Conservation (phyloP, 768 basidiomycete species). For the Boletus huronensis region DNA sequence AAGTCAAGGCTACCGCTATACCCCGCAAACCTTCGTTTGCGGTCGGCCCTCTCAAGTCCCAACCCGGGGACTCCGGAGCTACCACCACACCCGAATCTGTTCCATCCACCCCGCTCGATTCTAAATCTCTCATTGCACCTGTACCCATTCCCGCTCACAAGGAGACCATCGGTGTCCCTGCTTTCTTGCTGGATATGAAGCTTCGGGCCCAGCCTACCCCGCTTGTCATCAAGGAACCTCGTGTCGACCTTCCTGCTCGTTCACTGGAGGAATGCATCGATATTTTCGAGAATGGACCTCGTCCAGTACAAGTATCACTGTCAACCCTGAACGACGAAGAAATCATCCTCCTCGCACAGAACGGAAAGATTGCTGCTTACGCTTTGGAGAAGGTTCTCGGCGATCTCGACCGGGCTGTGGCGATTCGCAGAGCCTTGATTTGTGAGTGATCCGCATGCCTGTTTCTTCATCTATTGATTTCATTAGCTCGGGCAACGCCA, state of each 20-base stretch:
- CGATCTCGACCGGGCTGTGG: conserved; percentile 82
- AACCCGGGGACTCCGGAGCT: conserved; percentile 12
- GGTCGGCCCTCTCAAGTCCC: conserved; percentile 23
- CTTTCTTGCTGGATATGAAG: conserved; percentile 33
- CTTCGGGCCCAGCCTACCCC: conserved; percentile 26
- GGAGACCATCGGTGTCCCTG: conserved; percentile 24
- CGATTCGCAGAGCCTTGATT: conserved; percentile 81
- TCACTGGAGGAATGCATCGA: conserved; percentile 75
- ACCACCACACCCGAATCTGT: conserved; percentile 15
- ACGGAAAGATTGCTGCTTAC: conserved; percentile 93
- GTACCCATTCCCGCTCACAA: conserved; percentile 19
- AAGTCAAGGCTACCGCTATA: conserved; percentile 7
- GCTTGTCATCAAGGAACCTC: conserved; percentile 12
- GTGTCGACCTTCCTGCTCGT: conserved; percentile 33
- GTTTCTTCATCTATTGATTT: conserved; percentile 6
- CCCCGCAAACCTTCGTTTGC: conserved; percentile 24
- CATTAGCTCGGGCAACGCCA: conserved; percentile 72
- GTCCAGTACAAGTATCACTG: conserved; percentile 54
- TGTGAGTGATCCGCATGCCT: conserved; percentile 51
- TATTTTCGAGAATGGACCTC: conserved; percentile 72
- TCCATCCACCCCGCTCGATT: conserved; percentile 11
- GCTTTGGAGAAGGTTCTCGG: conserved; percentile 94
- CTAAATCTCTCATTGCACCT: conserved; percentile 26
- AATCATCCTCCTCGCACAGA: conserved; percentile 80
- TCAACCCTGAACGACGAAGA: conserved; percentile 85